phyloP scores from a whole-genome alignment of 345 rosid genomes.

The Aquilaria sinensis region DNA sequence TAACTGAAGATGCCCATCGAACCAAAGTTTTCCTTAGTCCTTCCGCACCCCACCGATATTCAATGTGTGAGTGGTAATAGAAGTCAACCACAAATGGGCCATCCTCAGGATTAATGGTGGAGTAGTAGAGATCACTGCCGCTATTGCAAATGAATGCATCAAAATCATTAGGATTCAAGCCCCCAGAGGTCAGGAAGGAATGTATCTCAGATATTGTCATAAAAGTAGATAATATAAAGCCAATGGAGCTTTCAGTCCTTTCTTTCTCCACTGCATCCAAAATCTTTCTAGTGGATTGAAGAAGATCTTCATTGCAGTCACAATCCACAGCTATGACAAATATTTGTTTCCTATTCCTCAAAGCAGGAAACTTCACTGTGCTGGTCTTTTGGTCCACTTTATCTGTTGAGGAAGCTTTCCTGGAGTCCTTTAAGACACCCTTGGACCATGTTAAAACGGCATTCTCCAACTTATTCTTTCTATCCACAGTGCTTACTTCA shows the following conservation, averaged over 20 bases:
- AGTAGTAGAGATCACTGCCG: conserved; percentile 91
- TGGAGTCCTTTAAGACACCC: conserved; percentile 55
- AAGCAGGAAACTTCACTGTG: conserved; percentile 63
- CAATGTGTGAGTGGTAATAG: conserved; percentile 93
- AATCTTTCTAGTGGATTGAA: conserved; percentile 53
- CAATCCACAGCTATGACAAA: conserved; percentile 82
- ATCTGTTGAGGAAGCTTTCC: conserved; percentile 51
- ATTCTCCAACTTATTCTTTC: conserved; percentile 70
- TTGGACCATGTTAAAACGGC: conserved; percentile 74
- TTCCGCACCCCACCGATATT: conserved; percentile 99
- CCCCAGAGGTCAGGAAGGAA: conserved; percentile 61
- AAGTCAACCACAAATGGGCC: conserved; percentile 75
- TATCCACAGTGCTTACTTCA: conserved; percentile 55
- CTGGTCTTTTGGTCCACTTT: conserved; percentile 49
- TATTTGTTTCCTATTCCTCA: conserved; percentile 76
- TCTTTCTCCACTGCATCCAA: conserved; percentile 77
- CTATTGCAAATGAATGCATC: conserved; percentile 96
- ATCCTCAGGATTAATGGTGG: conserved; percentile 57
- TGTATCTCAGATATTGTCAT: conserved; percentile 78
- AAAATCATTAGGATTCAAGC: conserved; percentile 66
- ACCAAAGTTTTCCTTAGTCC: conserved; percentile 90
- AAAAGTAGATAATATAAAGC: conserved; percentile 85
- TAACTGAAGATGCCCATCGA: conserved; percentile 72
- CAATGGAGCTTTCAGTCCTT: conserved; percentile 73
- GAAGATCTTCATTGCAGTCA: conserved; percentile 39